Evolutionary conservation across 495 filamentous ascomycete species (phyloP).

Genomic region (Aspergillus taichungensis): DNA sequence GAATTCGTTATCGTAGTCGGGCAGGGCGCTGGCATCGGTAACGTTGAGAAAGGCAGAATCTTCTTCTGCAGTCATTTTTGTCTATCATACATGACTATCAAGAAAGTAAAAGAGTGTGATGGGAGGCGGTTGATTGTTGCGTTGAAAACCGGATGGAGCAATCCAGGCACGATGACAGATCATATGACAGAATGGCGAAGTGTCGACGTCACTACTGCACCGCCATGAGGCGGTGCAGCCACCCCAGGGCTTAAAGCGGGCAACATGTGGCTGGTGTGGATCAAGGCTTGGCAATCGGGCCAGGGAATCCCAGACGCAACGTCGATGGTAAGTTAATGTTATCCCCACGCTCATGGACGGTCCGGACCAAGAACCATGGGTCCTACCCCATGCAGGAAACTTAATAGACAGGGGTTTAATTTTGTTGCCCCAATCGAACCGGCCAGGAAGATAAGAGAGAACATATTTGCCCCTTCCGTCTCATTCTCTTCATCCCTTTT

Average conservation of each 20-base stretch:
- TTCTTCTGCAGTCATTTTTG: slow-evolving; percentile 28
- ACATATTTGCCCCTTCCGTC: neutral
- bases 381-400: neutral
- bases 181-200: too few species aligned
- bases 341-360: neutral
- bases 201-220: too few species aligned
- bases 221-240: too few species aligned
- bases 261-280: too few species aligned
- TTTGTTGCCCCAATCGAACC: neutral
- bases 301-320: too few species aligned
- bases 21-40: slow-evolving; percentile 41
- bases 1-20: slow-evolving; percentile 60
- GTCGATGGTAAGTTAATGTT: too few species aligned
- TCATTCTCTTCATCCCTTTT: neutral
- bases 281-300: too few species aligned
- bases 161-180: too few species aligned
- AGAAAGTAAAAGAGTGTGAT: neutral
- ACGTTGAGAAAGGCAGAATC: slow-evolving; percentile 17
- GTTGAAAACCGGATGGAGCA: too few species aligned
- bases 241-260: too few species aligned
- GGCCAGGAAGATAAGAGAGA: too few species aligned
- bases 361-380: slow-evolving; percentile 7
- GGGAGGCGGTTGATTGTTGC: too few species aligned
- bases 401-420: slow-evolving; percentile 4
- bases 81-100: slow-evolving; percentile 21